These are phyloP conservation scores for Colletotrichum aenigma DNA, from an alignment of 2,329 filamentous ascomycete genomes.

Conservation along the genomic window DNA sequence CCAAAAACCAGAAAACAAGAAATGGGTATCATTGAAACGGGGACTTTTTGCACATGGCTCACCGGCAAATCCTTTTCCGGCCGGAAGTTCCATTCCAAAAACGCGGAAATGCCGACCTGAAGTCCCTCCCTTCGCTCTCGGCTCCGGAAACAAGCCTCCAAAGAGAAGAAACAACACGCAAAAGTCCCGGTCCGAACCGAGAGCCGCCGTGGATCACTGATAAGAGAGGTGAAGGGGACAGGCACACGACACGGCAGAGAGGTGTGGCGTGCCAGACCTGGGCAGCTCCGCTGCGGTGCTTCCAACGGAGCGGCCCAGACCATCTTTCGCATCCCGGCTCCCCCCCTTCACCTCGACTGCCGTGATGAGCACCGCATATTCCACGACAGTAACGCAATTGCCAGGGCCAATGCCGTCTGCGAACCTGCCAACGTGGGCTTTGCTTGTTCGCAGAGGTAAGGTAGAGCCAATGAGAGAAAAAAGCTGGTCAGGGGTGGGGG, in stretches of 20 bases:
- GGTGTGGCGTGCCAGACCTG: neutral
- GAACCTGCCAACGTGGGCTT: neutral
- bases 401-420: neutral
- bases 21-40: neutral
- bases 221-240: neutral
- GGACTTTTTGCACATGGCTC: rapidly evolving
- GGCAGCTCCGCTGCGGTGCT: neutral
- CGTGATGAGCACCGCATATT: neutral
- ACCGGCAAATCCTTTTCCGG: neutral
- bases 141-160: neutral
- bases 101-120: neutral
- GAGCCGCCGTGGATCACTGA: neutral
- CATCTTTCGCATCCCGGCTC: neutral
- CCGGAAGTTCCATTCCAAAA: neutral
- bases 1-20: neutral
- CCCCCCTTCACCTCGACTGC: neutral
- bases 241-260: neutral
- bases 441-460: neutral
- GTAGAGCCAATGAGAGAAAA: neutral
- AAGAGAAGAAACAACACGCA: neutral
- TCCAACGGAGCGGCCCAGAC: neutral
- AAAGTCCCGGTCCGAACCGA: neutral
- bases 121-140: neutral
- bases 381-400: neutral
- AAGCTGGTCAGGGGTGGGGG: neutral